Conservation (phyloP, 257 asterid species). For the Fraxinus quadrangulata region DNA sequence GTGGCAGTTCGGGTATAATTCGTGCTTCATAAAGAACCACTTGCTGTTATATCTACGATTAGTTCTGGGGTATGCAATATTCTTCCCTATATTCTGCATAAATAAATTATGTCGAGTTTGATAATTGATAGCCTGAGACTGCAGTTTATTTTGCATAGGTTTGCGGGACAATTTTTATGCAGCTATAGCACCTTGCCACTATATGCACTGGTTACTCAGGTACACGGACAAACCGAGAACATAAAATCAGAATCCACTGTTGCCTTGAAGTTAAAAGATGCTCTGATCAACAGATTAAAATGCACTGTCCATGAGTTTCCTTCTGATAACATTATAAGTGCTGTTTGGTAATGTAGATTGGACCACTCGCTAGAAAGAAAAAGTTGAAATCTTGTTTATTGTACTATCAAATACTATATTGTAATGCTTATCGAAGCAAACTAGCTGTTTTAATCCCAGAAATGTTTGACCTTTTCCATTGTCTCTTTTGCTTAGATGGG, state of each 20-base stretch:
- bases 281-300: no score
- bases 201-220: conserved; percentile 61
- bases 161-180: conserved; percentile 56
- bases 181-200: conserved; percentile 61
- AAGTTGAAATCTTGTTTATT: conserved; percentile 2
- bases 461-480: not conserved
- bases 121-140: conserved; percentile 9
- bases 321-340: not conserved
- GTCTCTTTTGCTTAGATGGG: conserved; percentile 44
- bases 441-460: not conserved
- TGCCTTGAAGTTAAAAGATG: no score
- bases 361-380: not conserved
- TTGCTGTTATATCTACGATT: conserved; percentile 74
- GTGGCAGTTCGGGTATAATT: conserved; percentile 97
- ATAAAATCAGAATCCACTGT: not conserved
- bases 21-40: conserved; percentile 89
- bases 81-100: not conserved
- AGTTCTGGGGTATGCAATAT: conserved; percentile 63
- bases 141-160: conserved; percentile 27
- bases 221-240: conserved; percentile 3
- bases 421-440: no score
- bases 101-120: not conserved
- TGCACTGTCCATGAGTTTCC: not conserved
- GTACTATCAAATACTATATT: no score
- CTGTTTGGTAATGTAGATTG: not conserved